These are phyloP conservation scores for Aspergillus niger DNA, from an alignment of 2,329 filamentous ascomycete genomes.

Conservation along the genomic window DNA sequence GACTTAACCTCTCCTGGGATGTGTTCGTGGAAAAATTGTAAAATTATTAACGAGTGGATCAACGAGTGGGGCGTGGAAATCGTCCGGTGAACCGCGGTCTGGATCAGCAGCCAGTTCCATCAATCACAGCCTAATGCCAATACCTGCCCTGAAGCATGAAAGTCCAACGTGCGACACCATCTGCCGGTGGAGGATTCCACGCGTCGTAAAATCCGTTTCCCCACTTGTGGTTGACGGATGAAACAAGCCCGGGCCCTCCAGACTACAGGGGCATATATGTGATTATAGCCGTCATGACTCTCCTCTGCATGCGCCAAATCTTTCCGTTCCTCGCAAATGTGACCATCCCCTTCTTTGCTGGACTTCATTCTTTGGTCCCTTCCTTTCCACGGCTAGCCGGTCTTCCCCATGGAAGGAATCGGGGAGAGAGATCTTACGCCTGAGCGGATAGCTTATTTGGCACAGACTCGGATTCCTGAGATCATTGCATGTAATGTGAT, in stretches of 20 bases:
- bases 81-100: constrained; percentile 2
- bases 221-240: constrained; percentile 6
- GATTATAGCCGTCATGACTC: neutral
- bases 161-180: neutral
- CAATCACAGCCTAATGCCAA: neutral
- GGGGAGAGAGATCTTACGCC: constrained; percentile 14
- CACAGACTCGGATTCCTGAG: constrained; percentile 10
- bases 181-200: constrained; percentile 2
- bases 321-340: neutral
- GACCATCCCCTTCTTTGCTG: neutral
- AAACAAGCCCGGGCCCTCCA: constrained; percentile 10
- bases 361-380: neutral
- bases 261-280: constrained; percentile 5
- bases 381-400: constrained; percentile 8
- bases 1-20: neutral
- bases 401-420: constrained; percentile 15
- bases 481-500: constrained; percentile 22
- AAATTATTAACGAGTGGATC: constrained; percentile 4
- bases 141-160: neutral
- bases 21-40: neutral
- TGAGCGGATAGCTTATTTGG: constrained; percentile 15
- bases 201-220: constrained; percentile 6
- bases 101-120: neutral
- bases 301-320: neutral
- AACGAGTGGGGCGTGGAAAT: neutral